Conservation (phyloP, 2,329 filamentous ascomycete genomes). For the Nemania diffusa region DNA sequence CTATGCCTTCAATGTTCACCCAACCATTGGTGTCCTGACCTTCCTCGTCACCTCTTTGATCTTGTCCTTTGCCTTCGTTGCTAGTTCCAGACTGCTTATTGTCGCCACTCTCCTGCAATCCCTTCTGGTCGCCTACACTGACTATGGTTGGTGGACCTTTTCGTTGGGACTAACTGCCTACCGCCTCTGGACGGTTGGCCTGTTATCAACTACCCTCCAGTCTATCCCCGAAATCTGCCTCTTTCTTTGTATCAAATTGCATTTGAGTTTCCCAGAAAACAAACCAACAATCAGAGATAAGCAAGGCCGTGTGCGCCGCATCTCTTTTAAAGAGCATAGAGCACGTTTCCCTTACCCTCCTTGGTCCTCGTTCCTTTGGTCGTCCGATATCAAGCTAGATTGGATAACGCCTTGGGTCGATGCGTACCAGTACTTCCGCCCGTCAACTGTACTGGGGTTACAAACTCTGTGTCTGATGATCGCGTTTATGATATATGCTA, state of each 20-base stretch:
- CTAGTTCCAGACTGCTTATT: not conserved
- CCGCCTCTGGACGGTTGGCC: slow-evolving; percentile 3
- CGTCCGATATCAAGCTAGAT: not conserved
- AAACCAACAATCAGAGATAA: not conserved
- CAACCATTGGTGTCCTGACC: not conserved
- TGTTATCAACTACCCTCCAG: too few relatives aligned
- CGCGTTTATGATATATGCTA: not conserved
- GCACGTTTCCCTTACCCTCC: not conserved
- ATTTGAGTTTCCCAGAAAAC: not conserved
- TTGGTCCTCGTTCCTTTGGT: not conserved
- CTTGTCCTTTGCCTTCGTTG: not conserved
- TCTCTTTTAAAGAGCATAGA: not conserved
- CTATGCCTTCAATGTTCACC: slow-evolving; percentile 14
- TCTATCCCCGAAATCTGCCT: not conserved
- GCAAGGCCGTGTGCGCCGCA: not conserved
- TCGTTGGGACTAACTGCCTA: not conserved
- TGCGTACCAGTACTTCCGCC: not conserved
- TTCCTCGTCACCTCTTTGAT: not conserved
- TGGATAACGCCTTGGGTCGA: not conserved
- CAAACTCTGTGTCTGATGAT: not conserved
- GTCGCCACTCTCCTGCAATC: not conserved
- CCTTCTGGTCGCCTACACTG: not conserved
- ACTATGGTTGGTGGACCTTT: slow-evolving; percentile 13
- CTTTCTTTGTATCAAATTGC: not conserved
- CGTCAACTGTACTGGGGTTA: not conserved